Evolutionary conservation across 768 basidiomycete species (phyloP), one percentile per base, ranked within the genome.

Genomic region (Russula ochroleuca): DNA sequence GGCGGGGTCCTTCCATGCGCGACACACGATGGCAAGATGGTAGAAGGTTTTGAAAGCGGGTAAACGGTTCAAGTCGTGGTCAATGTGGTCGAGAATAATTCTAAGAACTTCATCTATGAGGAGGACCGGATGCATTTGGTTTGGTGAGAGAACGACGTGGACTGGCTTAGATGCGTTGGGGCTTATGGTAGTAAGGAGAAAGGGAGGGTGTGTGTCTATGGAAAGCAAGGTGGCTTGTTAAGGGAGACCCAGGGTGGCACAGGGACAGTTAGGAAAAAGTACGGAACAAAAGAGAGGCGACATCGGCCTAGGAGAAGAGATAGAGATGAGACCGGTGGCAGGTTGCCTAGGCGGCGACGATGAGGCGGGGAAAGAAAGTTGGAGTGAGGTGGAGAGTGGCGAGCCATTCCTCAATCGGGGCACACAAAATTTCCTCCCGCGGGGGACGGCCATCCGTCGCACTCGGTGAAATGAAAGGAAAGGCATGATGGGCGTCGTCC

Each of bases 21-120:
- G 67, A 50, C 68, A 68, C 13, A 68, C 68, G 5, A 53, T 62
- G 37, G 68, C 66, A 48, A 67, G 57, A 25, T 25, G 62, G n/a
- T 57, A 67, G 51, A 68, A 68, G 17, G 59, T 47, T 25, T 50
- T 67, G 57, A 48, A 45, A 17, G 50, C 59, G 33, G 55, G 59
- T 19, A 35, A 33, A 47, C 53, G 62, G 33, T 59, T 61, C 2
- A 48, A 28, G 33, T 64, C 59, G 51, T 23, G 51, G 48, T 68
- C 59, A 59, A 68, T 59, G 37, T 67, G 49, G 48, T 61, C 66
- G 56, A 68, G 61, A n/a, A 67, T 64, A 8, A 57, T 55, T 60
- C 68, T 63, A 5, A 68, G 51, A 35, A 68, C 31, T 56, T 68
- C 68, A 45, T 68, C 68, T 67, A 68, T 11, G 38, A 67, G 68